Base-by-base conservation (phyloP, 306 rosid genomes). In the Vachellia pachyceras region DNA sequence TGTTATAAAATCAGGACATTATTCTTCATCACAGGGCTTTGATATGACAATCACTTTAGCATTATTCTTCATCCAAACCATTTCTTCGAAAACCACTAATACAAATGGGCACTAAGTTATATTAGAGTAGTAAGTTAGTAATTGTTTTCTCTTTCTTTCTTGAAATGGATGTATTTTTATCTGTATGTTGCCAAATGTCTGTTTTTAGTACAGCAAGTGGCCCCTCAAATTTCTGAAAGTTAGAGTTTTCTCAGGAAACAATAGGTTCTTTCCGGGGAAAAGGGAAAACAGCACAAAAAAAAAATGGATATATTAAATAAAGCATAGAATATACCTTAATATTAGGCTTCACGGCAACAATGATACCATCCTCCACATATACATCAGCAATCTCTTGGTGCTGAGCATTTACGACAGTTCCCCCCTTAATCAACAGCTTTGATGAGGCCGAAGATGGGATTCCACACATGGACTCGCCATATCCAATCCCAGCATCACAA, bases 341-440 rank as follows among this genome's bases (percentile, higher is more conserved):
- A 74, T 85, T 79, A 50, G 97, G 97, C 82, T 87, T 84, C 47
- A 95, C 89, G 20, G 95, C 88, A 76, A 93, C 81, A 64, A 93
- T 90, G 67, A 91, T 81, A 15, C 95, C 99, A 71, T 89, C 92
- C 76, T 91, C 92, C 6, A 95, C 90, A 80, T 92, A 95, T 76
- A 95, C 97, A 85, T 92, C 97, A 49, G 99, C 97, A 73, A 88
- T 17, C 77, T 95, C 94, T 83, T 75, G 90, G 15, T 83, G 88
- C 67, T 92, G 92, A 82, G 97, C 97, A 82, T 95, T 95, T 37
- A 91, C 97, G 11, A 95, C 95, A 3, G 84, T 86, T 23, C 97
- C 97, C 3, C 97, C 97, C 78, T 89, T 95, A 54, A 95, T 91
- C 89, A 95, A 79, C 79, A 95, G 66, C 87, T 89, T 90, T 15